phyloP scores from a whole-genome alignment of 805 yeast genomes.

The Wickerhamomyces chambardii region DNA sequence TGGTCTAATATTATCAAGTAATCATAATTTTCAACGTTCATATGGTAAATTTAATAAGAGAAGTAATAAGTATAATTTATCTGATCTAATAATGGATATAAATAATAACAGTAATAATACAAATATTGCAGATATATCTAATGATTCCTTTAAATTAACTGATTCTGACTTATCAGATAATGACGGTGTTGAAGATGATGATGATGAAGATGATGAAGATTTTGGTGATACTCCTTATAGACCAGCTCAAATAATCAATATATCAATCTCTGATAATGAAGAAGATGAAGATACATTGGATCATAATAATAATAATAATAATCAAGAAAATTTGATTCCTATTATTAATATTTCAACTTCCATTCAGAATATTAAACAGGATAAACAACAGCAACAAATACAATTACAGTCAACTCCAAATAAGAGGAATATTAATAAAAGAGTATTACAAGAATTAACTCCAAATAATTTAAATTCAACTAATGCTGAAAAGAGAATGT shows the following conservation, averaged over 20 bases:
- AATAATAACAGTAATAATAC: slow-evolving; percentile 1
- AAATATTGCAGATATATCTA: slow-evolving; percentile 14
- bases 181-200: slow-evolving; percentile 3
- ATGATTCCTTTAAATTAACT: slow-evolving; percentile 13
- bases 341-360: too few relatives aligned
- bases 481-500: slow-evolving; percentile 16
- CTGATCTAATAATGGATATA: slow-evolving; percentile 13
- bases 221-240: slow-evolving; percentile 13
- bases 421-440: too few relatives aligned
- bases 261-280: slow-evolving; percentile 18
- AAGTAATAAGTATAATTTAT: slow-evolving; percentile 15
- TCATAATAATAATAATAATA: background rate
- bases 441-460: background rate
- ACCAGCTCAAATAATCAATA: slow-evolving; percentile 9
- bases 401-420: background rate
- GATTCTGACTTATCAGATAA: background rate
- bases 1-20: background rate
- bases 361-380: too few relatives aligned
- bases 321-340: too few relatives aligned
- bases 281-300: slow-evolving; percentile 9
- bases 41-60: slow-evolving; percentile 15
- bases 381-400: too few relatives aligned
- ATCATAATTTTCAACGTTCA: slow-evolving; percentile 3
- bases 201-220: slow-evolving; percentile 6
- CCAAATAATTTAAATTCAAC: slow-evolving; percentile 3